These are phyloP conservation scores for Rhizopogon vulgaris DNA, from an alignment of 768 basidiomycete species.

Conservation along the genomic window DNA sequence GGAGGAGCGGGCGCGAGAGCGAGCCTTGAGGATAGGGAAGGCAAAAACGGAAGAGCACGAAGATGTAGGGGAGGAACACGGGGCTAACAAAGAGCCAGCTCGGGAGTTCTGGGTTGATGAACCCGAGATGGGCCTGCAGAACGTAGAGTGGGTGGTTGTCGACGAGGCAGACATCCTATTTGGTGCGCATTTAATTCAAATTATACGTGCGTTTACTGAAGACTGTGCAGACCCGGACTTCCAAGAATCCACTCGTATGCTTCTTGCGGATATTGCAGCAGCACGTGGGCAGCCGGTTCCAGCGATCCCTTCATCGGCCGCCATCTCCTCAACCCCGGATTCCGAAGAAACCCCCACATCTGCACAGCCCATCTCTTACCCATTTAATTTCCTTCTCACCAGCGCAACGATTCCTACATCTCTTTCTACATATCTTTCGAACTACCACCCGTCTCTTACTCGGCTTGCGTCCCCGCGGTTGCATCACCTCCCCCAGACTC, in stretches of 20 bases:
- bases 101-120: slow-evolving; percentile 38
- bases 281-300: slow-evolving; percentile 35
- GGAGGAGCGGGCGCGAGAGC: slow-evolving; percentile 22
- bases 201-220: background rate
- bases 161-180: slow-evolving; percentile 92
- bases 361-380: slow-evolving; percentile 37
- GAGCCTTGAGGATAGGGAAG: slow-evolving; percentile 17
- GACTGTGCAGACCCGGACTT: slow-evolving; percentile 68
- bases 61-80: slow-evolving; percentile 18
- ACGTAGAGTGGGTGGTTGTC: slow-evolving; percentile 83
- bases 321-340: slow-evolving; percentile 10
- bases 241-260: slow-evolving; percentile 58
- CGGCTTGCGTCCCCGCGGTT: slow-evolving; percentile 77
- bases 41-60: slow-evolving; percentile 24
- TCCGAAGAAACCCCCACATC: slow-evolving; percentile 5
- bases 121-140: slow-evolving; percentile 56
- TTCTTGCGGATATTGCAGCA: slow-evolving; percentile 65
- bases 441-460: slow-evolving; percentile 53
- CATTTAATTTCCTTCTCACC: slow-evolving; percentile 77
- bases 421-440: slow-evolving; percentile 58
- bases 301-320: slow-evolving; percentile 12
- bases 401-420: slow-evolving; percentile 85
- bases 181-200: slow-evolving; percentile 38
- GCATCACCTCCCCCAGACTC: slow-evolving; percentile 67
- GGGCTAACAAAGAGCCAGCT: slow-evolving; percentile 5